Conservation (phyloP, 257 asterid species). For the Plantago major region DNA sequence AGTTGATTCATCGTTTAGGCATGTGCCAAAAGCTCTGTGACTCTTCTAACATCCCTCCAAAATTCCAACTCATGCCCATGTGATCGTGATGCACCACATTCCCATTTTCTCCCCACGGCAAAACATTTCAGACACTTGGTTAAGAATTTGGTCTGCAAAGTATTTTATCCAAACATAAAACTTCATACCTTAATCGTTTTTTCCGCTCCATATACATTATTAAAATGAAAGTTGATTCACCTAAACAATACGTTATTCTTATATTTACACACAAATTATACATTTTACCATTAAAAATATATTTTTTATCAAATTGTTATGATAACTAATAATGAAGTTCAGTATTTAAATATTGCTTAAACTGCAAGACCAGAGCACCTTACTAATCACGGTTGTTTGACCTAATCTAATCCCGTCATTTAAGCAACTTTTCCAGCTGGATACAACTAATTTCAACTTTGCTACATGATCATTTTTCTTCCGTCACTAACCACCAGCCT, state of each 20-base stretch:
- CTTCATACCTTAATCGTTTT: no score
- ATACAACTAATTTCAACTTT: not conserved
- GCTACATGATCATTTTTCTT: no score
- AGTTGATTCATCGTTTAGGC: not conserved
- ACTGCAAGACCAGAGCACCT: not conserved
- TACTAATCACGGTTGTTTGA: not conserved
- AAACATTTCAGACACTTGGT: not conserved
- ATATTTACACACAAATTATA: no score
- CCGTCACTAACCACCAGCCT: not conserved
- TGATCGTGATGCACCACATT: not conserved
- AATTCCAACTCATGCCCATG: conserved; percentile 14
- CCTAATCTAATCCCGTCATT: not conserved
- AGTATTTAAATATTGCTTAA: not conserved
- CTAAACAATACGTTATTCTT: no score
- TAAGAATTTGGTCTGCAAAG: not conserved
- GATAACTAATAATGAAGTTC: no score
- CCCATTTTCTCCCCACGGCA: not conserved
- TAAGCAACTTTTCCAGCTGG: conserved; percentile 6
- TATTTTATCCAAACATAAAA: no score
- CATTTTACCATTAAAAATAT: no score
- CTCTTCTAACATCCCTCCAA: conserved; percentile 1
- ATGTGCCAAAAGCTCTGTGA: conserved; percentile 3
- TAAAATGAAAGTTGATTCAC: no score
- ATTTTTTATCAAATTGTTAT: no score
- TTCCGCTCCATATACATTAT: no score